Base-by-base conservation (phyloP, 2,329 filamentous ascomycete species). In the Nemania sp. region DNA sequence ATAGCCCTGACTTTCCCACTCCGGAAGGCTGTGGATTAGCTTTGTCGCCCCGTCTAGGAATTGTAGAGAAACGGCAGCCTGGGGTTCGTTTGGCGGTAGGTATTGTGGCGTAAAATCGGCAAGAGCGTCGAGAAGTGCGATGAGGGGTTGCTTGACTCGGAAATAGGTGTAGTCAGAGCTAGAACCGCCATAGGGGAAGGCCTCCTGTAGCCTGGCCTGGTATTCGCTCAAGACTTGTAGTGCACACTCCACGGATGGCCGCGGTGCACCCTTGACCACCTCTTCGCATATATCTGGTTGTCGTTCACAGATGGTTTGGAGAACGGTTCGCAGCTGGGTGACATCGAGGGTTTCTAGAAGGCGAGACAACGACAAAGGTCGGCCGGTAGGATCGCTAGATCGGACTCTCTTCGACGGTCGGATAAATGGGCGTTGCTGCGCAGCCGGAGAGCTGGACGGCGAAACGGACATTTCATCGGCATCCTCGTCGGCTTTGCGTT, bases 71-170 rank as follows among this genome's bases (percentile, higher is more conserved):
- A 91, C 87, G 32, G 90, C 90, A n/a, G 92, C 85, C 77, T 98
- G 94, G 1, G 88, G 85, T 82, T 99, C 96, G 76, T 92, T 92
- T 0, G 96, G 96, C 13, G 96, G 96, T 2, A 99, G 89, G 76
- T 97, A 99, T 79, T 98, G 94, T 3, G 94, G 93, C 0, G 94
- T 98, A 78, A 97, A 99, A 77, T 99, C 96, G 78, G 92, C 91
- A 52, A 99, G 86, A 51, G 96, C 94, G 67, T 98, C 93, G 67
- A 98, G 89, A 26, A 99, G 87, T 66, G 93, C 90, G 27, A 89
- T 83, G 20, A 98, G 86, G 43, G 92, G 89, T 72, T 94, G 92
- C 74, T 92, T 93, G 62, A 98, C 93, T 74, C 96, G 90, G 78
- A 98, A 97, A 80, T 98, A 99, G 58, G 93, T 91, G 81, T 98